Base-by-base conservation (phyloP, 257 asterid species). In the Nicotiana sylvestris region DNA sequence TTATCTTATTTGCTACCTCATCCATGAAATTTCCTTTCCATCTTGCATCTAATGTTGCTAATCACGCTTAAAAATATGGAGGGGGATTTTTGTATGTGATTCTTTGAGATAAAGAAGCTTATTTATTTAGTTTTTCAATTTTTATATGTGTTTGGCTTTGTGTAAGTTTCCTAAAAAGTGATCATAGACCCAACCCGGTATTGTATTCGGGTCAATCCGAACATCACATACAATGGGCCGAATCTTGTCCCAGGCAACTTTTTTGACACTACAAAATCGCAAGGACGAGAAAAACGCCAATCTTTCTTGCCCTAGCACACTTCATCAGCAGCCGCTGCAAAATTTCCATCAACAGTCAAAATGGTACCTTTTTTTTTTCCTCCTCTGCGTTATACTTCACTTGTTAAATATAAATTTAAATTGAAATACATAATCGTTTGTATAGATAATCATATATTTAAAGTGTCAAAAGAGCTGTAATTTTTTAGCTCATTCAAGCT, bases 161-260 rank as follows among this genome's bases (percentile, higher is more conserved):
- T 21, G 21, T 21, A 21, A 21, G 21, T 21, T 21, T 21, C 21
- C 21, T 21, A 61, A 16, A 55, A 64, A 64, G 3, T 65, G 78
- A 43, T 15, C 13, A 46, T n/a, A 43, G 58, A 58, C 13, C 78
- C 39, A 27, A 6, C 13, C 4, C 51, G 25, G 4, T 46, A 43
- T 70, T 6, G 27, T n/a, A 25, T 49, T 76, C 64, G 80, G 80
- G 80, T 27, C 46, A 15, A 76, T 61, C 80, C 80, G 46, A 76
- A 27, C 29, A 76, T 27, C 0, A 51, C 79, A 74, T 27, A 49
- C n/a, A 74, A 27, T 74, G 79, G 79, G 62, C 79, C 62, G 21
- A 43, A 43, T 70, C 78, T 70, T 72, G 37, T 25, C 61, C 35
- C 43, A 39, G 12, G 6, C n/a, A 43, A 70, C 56, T 68, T 18